Evolutionary conservation across 352 stramenopile species (phyloP), one percentile per base, ranked within the genome.

Genomic region (Pythium phragmitis): DNA sequence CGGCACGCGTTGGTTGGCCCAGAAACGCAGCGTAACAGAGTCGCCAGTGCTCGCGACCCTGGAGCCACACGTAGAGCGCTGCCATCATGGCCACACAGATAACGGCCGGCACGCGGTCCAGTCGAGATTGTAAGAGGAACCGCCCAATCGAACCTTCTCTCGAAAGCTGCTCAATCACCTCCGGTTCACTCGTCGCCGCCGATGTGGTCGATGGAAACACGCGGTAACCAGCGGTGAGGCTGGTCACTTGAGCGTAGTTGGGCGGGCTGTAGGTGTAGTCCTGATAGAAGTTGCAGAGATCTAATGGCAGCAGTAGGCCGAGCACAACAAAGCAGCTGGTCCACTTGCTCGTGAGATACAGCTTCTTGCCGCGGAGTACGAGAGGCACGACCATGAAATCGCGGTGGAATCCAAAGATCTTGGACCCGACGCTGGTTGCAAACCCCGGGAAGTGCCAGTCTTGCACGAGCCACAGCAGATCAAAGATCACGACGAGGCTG

Each of bases 391-490:
- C 65, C 14, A 76, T 8, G 19, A 69, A 60, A 37, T 86, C 78
- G 13, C 61, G 39, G 19, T 71, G 47, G 6, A 81, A 69, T 4
- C 78, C 80, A 68, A 82, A 87, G 4, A 85, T 61, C 42, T 65
- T 70, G 4, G 58, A 58, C 3, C 73, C 75, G 37, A 73, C 23
- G 7, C 64, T 47, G 1, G 75, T 76, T 7, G 67, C 59, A 66
- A 88, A 82, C 12, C 60, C 65, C n/a, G 80, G 78, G 46, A 88
- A 89, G 23, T 75, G 34, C 34, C 60, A 83, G 43, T 84, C 75
- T 42, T 88, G 79, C 9, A 84, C 42, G 9, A 87, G 14, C 78
- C 76, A 88, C 13, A 84, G 33, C 0, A 87, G 1, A 60, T 89
- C 76, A 30, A 88, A 65, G 19, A 52, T 52, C 4, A 89, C 63